Evolutionary conservation across 179 eudicot genomes (phyloP), one percentile per base, ranked within the genome.

Genomic region (Dionaea muscipula): DNA sequence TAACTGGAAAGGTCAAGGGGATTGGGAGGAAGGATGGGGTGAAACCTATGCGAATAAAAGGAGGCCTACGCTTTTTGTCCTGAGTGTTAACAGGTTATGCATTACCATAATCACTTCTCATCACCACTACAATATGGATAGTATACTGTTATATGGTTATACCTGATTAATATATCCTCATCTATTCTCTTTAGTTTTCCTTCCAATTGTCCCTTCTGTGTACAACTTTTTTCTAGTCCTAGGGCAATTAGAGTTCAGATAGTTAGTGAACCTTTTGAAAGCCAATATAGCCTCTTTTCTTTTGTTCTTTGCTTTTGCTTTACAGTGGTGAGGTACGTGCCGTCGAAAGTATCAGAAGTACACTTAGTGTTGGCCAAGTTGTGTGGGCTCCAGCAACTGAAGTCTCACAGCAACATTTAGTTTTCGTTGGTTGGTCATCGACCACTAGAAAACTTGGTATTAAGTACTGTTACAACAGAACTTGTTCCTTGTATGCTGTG

Each of bases 1-100:
- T 68, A 84, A 71, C 77, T 91, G 95, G 98, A 86, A 84, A 78
- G 95, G 91, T 62, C 80, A 78, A 68, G 95, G 95, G 53, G 84
- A 77, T 22, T 87, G 81, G 84, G 91, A 82, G 61, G 98, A 91
- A 55, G 84, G 75, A 43, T 91, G 98, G 98, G 98, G 95, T 40
- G 98, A 91, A 70, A 66, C 88, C 39, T 91, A 91, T 55, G 75
- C 64, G 62, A 86, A 89, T 26, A 87, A 87, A 75, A 75, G 93
- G 66, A 77, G 81, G 66, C 91, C 98, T 53, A 84, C 84, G 10
- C 71, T 84, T 44, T 91, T 84, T 60, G 98, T 84, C 76, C 74
- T 91, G 65, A 67, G 79, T 63, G 65, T 65, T 43, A 57, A 66
- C 59, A 87, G 96, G 95, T 91, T 40, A 36, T 44, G 57, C 58